Base-by-base conservation (phyloP, 2,329 filamentous ascomycete genomes). In the Alternaria angustiovoidea region DNA sequence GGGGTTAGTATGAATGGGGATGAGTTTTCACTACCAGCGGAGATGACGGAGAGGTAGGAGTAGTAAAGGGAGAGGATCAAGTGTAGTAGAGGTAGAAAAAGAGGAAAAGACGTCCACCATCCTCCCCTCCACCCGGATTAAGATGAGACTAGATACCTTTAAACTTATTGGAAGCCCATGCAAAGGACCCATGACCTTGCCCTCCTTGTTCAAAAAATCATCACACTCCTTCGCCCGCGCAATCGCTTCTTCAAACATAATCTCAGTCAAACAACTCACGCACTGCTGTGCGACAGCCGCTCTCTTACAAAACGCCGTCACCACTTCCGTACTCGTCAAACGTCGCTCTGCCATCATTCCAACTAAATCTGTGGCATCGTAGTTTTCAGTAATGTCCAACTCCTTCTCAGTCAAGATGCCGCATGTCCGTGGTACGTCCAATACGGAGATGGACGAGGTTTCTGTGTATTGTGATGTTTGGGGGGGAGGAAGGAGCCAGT, bases 271-370 rank as follows among this genome's bases (percentile, higher is more conserved):
- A 54, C 80, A 81, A 55, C 75, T 79, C 14, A 86, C 84, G 20
- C 87, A 75, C 67, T 89, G 87, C 56, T 89, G 87, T 1, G 87
- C 87, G 43, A 85, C 79, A 0, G 82, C 80, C 1, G 83, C 82
- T 7, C 83, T 77, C 66, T 85, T 85, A 63, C 82, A 83, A 65
- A 85, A 90, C 0, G 86, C 87, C 14, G 73, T 77, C 1, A 81
- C 78, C 1, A 88, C 85, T 16, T 85, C 80, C 11, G 72, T 62
- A 36, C 72, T 75, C 24, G 39, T 77, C 0, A 73, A 51, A 3
- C 72, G 49, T 1, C 72, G 63, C 1, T 47, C 60, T 2, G 41
- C 41, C 67, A 80, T 74, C 52, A 69, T 47, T 3, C 65, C 53
- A 2, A 79, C 60, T 12, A 80, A 54, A 0, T 61, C 69, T 0